Conservation (phyloP, 2,329 filamentous ascomycete species). For the Gnomoniopsis smithogilvyi region DNA sequence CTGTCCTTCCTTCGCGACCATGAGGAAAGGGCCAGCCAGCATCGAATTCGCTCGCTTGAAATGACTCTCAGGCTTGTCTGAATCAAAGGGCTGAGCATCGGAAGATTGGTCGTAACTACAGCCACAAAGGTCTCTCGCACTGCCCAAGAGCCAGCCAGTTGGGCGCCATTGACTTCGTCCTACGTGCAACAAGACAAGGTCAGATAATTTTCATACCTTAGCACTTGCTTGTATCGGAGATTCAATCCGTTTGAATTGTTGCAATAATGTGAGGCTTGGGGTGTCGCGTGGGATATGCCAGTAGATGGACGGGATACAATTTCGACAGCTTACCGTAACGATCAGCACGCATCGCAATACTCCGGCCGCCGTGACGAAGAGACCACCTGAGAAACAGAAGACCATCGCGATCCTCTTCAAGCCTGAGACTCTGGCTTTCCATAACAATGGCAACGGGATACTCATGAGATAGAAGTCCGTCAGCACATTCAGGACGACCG, state of each 20-base stretch:
- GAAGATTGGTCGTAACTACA: slow-evolving; percentile 6
- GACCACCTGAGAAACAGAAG: slow-evolving; percentile 51
- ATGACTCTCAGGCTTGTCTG: background rate
- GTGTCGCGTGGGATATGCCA: background rate
- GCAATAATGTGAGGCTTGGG: no score
- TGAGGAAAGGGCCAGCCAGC: background rate
- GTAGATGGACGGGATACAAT: background rate
- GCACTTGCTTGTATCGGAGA: no score
- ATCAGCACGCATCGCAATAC: slow-evolving; percentile 53
- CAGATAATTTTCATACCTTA: background rate
- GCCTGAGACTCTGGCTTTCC: slow-evolving; percentile 44
- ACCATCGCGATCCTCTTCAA: slow-evolving; percentile 50
- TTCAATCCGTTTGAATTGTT: no score
- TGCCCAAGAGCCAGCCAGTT: slow-evolving; percentile 37
- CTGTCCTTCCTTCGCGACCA: background rate
- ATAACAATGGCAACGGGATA: slow-evolving; percentile 48
- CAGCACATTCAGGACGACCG: slow-evolving; percentile 34
- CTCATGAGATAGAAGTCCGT: slow-evolving; percentile 39
- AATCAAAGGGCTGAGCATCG: background rate
- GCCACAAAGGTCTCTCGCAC: slow-evolving; percentile 19
- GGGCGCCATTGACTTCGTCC: slow-evolving; percentile 34
- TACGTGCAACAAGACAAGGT: slow-evolving; percentile 15
- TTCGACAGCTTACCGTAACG: slow-evolving; percentile 28
- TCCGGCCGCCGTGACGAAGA: slow-evolving; percentile 53
- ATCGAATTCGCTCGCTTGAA: background rate